These are phyloP conservation scores for Hypocrella siamensis DNA, from an alignment of 2,329 filamentous ascomycete genomes.

Conservation along the genomic window DNA sequence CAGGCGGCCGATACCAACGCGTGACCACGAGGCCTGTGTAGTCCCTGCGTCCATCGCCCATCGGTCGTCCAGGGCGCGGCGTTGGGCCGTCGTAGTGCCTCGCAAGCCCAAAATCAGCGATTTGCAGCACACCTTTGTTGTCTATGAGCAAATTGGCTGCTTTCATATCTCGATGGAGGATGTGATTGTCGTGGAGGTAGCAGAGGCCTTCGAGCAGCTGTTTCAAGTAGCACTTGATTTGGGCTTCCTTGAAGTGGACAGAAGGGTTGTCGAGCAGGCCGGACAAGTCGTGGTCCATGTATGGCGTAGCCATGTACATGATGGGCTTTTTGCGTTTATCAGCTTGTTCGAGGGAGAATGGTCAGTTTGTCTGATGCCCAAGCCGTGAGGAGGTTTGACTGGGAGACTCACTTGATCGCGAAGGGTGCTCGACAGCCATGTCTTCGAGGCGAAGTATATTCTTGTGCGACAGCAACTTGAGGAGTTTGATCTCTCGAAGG, in stretches of 20 bases:
- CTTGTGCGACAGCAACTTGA: slow-evolving; percentile 84
- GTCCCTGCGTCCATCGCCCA: slow-evolving; percentile 72
- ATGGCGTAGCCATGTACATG: slow-evolving; percentile 97
- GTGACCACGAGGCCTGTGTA: slow-evolving; percentile 97
- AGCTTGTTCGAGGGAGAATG: slow-evolving; percentile 24
- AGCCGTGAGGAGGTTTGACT: neutral
- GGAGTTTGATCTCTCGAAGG: slow-evolving; percentile 88
- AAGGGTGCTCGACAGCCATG: slow-evolving; percentile 79
- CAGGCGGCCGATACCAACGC: slow-evolving; percentile 89
- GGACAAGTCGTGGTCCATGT: slow-evolving; percentile 98
- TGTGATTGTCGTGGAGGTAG: slow-evolving; percentile 80
- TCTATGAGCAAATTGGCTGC: slow-evolving; percentile 94
- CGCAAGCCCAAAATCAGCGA: slow-evolving; percentile 92
- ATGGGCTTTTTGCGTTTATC: slow-evolving; percentile 71
- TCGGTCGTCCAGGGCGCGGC: slow-evolving; percentile 61
- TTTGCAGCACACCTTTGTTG: slow-evolving; percentile 84
- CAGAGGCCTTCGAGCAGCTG: slow-evolving; percentile 80
- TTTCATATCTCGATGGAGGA: slow-evolving; percentile 97
- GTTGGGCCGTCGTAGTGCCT: slow-evolving; percentile 79
- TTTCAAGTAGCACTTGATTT: slow-evolving; percentile 96
- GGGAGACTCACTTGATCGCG: slow-evolving; percentile 36
- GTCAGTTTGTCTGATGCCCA: neutral
- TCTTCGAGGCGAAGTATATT: slow-evolving; percentile 83
- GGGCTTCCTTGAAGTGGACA: slow-evolving; percentile 71
- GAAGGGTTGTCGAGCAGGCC: slow-evolving; percentile 89